These are phyloP conservation scores for Juncus inflexus DNA, from an alignment of 176 grass and related monocot species.

Conservation along the genomic window DNA sequence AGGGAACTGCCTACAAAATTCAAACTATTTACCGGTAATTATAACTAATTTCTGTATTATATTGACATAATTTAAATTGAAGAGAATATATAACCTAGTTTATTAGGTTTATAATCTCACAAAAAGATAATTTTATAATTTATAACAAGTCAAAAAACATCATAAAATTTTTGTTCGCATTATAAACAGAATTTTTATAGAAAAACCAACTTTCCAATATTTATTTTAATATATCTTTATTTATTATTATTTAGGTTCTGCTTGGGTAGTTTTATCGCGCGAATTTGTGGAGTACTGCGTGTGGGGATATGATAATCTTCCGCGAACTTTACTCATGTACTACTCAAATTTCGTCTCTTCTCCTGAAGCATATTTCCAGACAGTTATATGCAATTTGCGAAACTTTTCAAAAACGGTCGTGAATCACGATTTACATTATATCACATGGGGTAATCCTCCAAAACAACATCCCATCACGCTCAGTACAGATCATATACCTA, in stretches of 20 bases:
- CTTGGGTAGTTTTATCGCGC: conserved; percentile 15
- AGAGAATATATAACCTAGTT: too few species aligned
- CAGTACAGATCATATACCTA: neutral
- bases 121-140: too few species aligned
- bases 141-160: too few species aligned
- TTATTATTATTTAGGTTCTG: conserved; percentile 21
- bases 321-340: conserved; percentile 33
- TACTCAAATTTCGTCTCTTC: conserved; percentile 33
- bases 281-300: conserved; percentile 33
- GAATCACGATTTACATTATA: conserved; percentile 38
- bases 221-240: neutral
- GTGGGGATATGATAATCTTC: conserved; percentile 23
- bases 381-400: conserved; percentile 70
- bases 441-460: conserved; percentile 74
- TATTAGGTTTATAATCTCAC: too few species aligned
- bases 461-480: conserved; percentile 91
- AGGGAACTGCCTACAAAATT: conserved; percentile 62
- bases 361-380: conserved; percentile 31
- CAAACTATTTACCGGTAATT: conserved; percentile 79
- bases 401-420: conserved; percentile 18
- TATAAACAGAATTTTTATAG: too few species aligned
- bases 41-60: neutral
- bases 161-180: too few species aligned
- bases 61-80: neutral
- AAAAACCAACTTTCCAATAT: too few species aligned